Evolutionary conservation across 345 rosid genomes (phyloP), one percentile per base, ranked within the genome.

Genomic region (Heritiera fomes): DNA sequence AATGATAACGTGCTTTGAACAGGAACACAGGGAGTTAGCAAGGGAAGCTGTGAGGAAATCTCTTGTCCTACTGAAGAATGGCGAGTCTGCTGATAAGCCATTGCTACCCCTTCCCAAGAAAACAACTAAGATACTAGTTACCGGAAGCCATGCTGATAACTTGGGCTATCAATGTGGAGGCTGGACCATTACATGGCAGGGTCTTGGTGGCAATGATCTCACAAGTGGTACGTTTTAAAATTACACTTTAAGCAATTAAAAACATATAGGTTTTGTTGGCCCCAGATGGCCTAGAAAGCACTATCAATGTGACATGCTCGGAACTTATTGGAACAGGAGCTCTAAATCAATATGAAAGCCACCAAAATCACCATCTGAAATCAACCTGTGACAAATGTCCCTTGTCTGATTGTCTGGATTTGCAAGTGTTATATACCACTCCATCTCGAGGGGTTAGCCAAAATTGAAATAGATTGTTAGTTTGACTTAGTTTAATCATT

Each of bases 11-110:
- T 45, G 60, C 20, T 18, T 50, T 67, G 74, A 67, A 64, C 87
- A 90, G 96, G 90, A 88, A 63, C 93, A 91, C 59, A 81, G 96
- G 77, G 87, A 87, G 73, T 77, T 91, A 78, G 96, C 90, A 1
- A 86, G 88, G 84, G 96, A 91, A 89, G 94, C 94, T 52, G 96
- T 91, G 71, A 90, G 92, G 84, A 91, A 90, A 86, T 87, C 91
- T 60, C 92, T 91, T 18, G 96, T 90, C 73, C 87, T 91, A 66
- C 79, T 90, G 28, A 91, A 87, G 87, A 91, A 90, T 72, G 96
- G 93, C 6, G 73, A 84, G 80, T 64, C 82, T 69, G 85, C 84
- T 15, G 78, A 84, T 34, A n/a, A 81, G 76, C 86, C 90, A 52
- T 50, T 86, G 77, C 49, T 89, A 45, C 92, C 92, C 41, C 87